Evolutionary conservation across 768 basidiomycete genomes (phyloP).

Genomic region (Rhizopogon roseolus): DNA sequence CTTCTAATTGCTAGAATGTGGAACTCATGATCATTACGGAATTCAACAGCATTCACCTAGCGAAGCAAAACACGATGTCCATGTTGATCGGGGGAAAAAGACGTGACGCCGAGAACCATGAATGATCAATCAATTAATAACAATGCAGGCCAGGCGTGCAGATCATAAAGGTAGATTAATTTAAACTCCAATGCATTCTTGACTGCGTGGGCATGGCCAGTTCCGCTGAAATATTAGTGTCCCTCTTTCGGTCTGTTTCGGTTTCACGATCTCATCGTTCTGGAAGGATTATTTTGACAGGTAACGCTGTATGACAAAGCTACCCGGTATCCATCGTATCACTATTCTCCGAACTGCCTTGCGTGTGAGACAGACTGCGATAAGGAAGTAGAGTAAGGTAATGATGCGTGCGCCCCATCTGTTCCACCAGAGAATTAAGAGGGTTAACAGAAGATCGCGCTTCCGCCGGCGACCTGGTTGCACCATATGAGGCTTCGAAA

Average conservation of each 20-base stretch:
- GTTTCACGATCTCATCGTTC: background rate
- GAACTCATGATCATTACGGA: background rate
- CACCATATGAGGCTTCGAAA: slow-evolving; percentile 34
- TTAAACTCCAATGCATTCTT: background rate
- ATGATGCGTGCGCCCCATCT: slow-evolving; percentile 51
- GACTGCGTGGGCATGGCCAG: background rate
- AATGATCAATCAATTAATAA: background rate
- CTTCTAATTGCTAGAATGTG: background rate
- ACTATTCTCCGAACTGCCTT: slow-evolving; percentile 1
- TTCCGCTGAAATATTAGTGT: background rate
- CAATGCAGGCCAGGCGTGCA: background rate
- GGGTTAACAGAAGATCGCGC: slow-evolving; percentile 60
- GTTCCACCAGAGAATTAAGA: slow-evolving; percentile 60
- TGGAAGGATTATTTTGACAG: background rate
- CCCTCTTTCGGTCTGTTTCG: background rate
- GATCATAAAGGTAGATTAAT: background rate
- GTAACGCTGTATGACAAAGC: background rate
- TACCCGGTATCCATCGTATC: background rate
- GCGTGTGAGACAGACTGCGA: slow-evolving; percentile 24
- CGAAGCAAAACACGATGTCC: background rate
- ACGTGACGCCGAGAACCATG: background rate
- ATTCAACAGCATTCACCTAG: background rate
- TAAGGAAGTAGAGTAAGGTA: slow-evolving; percentile 26
- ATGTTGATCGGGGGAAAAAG: background rate
- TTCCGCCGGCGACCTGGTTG: slow-evolving; percentile 63